phyloP scores from a whole-genome alignment of 1,284 basidiomycete genomes.

The Cryptococcus sp. region DNA sequence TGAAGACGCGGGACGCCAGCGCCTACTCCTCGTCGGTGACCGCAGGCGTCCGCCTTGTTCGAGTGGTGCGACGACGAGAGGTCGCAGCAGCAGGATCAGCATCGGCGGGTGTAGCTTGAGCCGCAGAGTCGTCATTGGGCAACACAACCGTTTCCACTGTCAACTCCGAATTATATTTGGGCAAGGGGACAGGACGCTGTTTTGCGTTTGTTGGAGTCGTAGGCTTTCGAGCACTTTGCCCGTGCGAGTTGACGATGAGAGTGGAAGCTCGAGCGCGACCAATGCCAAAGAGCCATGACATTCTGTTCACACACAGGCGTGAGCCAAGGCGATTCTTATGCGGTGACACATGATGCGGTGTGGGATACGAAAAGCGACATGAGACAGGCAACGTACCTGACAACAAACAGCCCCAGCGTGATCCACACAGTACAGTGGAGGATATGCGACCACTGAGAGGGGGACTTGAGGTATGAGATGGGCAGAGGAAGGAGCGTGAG shows the following conservation, averaged over 20 bases:
- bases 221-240: too few relatives aligned
- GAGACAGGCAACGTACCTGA: conserved; percentile 34
- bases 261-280: conserved; percentile 2
- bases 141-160: neutral
- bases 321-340: neutral
- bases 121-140: neutral
- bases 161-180: neutral
- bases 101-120: too few relatives aligned
- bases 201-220: neutral
- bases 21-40: too few relatives aligned
- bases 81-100: too few relatives aligned
- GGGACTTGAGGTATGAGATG: conserved; percentile 27
- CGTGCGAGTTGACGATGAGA: too few relatives aligned
- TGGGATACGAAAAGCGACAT: too few relatives aligned
- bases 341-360: too few relatives aligned
- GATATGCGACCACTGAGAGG: conserved; percentile 46
- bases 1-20: too few relatives aligned
- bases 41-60: too few relatives aligned
- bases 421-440: conserved; percentile 52
- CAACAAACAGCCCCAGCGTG: conserved; percentile 40
- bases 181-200: neutral
- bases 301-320: neutral
- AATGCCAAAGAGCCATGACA: conserved; percentile 15
- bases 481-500: conserved; percentile 41
- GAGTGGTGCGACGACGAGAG: too few relatives aligned